Base-by-base conservation (phyloP, 1,284 basidiomycete genomes). In the Ganoderma multipileum region DNA sequence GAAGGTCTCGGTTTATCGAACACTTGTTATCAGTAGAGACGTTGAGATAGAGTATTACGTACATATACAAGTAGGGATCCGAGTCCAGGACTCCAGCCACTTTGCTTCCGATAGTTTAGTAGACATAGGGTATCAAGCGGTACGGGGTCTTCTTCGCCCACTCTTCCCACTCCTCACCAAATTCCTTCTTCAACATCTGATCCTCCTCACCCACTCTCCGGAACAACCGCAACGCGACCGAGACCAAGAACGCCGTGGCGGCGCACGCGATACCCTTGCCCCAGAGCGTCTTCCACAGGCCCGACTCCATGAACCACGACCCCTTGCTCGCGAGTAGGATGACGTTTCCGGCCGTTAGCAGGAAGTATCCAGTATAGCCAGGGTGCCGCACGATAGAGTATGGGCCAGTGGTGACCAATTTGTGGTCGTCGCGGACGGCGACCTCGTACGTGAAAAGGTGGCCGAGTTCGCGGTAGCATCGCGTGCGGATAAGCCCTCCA, bases 71-170 rank as follows among this genome's bases (percentile, higher is more conserved):
- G 23, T 9, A n/a, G 7, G 8, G 20, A 47, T 23, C 8, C 44
- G 44, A 8, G 6, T 47, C 7, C 1, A 47, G n/a, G 44, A 8
- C 1, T 47, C 7, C 1, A 47, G n/a, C 20, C 2, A 44, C 20
- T n/a, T 44, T n/a, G 8, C n/a, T 7, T 7, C 44, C 44, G 18
- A 0, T 20, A 14, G 14, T 38, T 60, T 36, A 60, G 38, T 60
- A 60, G 38, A 60, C 38, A 18, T 26, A 60, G 6, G 58, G 58
- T 26, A 60, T 60, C 58, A 60, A 39, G 6, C 58, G 58, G 38
- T 41, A 60, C 23, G 58, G 58, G 23, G 58, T 60, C 58, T 39
- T 42, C 36, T 39, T 60, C 23, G 58, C 58, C 58, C 58, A 60
- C 23, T 41, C 58, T 5, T 60, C 58, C 58, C 58, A 60, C 58